These are phyloP conservation scores for Verticillium klebahnii DNA, from an alignment of 2,329 filamentous ascomycete species.

Conservation along the genomic window DNA sequence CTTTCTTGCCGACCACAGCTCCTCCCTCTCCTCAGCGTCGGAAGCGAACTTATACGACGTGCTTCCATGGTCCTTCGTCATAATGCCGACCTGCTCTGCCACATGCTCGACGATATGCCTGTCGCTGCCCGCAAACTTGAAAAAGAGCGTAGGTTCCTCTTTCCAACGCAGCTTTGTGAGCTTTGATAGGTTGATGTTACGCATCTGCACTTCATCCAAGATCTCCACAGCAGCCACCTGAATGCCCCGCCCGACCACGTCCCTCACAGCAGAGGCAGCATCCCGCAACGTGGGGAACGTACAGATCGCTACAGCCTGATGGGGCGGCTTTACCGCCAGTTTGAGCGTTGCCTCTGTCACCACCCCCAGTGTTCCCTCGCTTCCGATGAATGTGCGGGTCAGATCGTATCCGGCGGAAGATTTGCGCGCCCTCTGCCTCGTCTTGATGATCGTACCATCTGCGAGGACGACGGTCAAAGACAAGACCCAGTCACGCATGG, in stretches of 20 bases:
- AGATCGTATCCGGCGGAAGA: slow-evolving; percentile 80
- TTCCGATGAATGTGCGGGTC: slow-evolving; percentile 73
- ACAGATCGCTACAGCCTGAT: slow-evolving; percentile 64
- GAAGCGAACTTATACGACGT: slow-evolving; percentile 56
- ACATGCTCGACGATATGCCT: slow-evolving; percentile 22
- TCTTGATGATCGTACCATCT: slow-evolving; percentile 77
- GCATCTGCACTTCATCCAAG: slow-evolving; percentile 75
- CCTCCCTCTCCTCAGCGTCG: slow-evolving; percentile 26
- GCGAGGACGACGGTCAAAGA: slow-evolving; percentile 77
- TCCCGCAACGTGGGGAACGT: slow-evolving; percentile 43
- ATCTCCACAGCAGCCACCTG: slow-evolving; percentile 77
- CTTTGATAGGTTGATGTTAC: slow-evolving; percentile 34
- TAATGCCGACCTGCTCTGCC: slow-evolving; percentile 11
- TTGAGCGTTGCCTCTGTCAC: slow-evolving; percentile 77
- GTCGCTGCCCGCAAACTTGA: slow-evolving; percentile 65
- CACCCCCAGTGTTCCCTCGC: slow-evolving; percentile 76
- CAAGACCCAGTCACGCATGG: slow-evolving; percentile 85
- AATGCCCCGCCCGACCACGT: slow-evolving; percentile 67
- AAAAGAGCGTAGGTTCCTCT: slow-evolving; percentile 64
- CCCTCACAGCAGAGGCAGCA: slow-evolving; percentile 67
- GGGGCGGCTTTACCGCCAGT: slow-evolving; percentile 66
- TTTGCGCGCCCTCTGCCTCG: slow-evolving; percentile 70
- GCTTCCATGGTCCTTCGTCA: slow-evolving; percentile 30
- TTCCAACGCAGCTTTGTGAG: slow-evolving; percentile 46
- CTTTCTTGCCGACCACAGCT: slow-evolving; percentile 63